Conservation (phyloP, 176 grass and related monocot genomes). For the Avena atlantica region DNA sequence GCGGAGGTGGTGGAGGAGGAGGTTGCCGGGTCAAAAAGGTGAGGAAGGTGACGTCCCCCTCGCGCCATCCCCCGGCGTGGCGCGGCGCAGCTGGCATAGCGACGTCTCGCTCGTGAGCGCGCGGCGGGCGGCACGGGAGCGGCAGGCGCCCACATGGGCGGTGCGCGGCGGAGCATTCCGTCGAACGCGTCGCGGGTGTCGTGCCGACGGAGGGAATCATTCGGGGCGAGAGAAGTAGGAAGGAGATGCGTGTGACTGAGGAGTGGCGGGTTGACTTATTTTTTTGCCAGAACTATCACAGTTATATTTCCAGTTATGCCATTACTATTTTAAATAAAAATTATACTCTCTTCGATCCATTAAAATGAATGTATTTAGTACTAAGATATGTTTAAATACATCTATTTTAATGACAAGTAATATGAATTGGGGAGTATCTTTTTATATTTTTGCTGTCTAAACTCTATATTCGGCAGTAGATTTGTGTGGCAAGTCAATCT, state of each 20-base stretch:
- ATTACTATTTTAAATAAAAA: too few species aligned
- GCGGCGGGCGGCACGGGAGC: conserved; percentile 25
- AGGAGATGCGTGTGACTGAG: background rate
- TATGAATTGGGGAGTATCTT: too few species aligned
- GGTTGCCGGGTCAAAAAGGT: conserved; percentile 44
- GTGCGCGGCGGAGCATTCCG: conserved; percentile 48
- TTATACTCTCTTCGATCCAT: too few species aligned
- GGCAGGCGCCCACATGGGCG: conserved; percentile 48
- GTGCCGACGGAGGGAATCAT: background rate
- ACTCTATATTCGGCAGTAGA: too few species aligned
- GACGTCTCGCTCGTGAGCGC: conserved; percentile 14
- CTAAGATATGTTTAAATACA: too few species aligned
- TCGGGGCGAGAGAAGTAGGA: background rate
- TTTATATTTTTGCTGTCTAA: too few species aligned
- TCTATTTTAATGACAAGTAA: too few species aligned
- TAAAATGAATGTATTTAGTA: too few species aligned
- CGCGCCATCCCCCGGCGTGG: conserved; percentile 2
- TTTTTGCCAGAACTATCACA: background rate
- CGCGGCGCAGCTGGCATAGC: conserved; percentile 39
- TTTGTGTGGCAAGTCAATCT: too few species aligned
- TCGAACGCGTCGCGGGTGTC: conserved; percentile 41
- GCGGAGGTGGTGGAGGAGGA: conserved; percentile 16
- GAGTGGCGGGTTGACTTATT: conserved; percentile 11
- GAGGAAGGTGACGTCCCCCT: conserved; percentile 28
- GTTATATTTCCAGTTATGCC: too few species aligned